Base-by-base conservation (phyloP, 1,139 yeast genomes). In the Kluyveromyces sp. region DNA sequence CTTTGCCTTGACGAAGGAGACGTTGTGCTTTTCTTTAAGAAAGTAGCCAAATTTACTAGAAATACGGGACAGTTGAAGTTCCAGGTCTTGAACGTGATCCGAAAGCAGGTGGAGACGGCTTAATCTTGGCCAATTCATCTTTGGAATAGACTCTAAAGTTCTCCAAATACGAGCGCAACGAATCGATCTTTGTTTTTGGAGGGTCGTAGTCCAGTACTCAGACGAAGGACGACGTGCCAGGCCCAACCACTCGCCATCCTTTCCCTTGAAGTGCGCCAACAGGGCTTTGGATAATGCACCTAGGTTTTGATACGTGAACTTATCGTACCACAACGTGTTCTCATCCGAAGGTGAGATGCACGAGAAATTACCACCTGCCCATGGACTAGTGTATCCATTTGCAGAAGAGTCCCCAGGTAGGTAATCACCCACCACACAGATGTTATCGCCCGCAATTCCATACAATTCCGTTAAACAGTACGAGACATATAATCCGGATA, bases 371-470 rank as follows among this genome's bases (percentile, higher is more conserved):
- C 84, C 87, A n/a, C 87, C 87, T 1, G 90, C 90, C 74, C 83
- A 82, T 1, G 94, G 94, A 0, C 89, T 81, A 2, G 94, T 81
- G 60, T 80, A 85, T 45, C 75, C 70, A n/a, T 28, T 27, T 50
- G 76, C 74, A 3, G 86, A 77, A 54, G 77, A 81, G 58, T 85
- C 94, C 4, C 92, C 94, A 2, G 94, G 92, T 43, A 81, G 61
- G 53, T 71, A 74, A 56, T 81, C 77, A 2, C 85, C 90, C 25
- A 81, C 56, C 5, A 83, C 73, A 3, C 78, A 71, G 51, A 83
- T 73, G n/a, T 76, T 68, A 4, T 61, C 48, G 1, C 78, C 75
- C 4, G 65, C 52, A 6, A 75, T 72, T 1, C 72, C 71, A n/a
- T 69, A 45, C 29, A 52, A 67, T 26, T 74, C 68, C 31, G 79